Evolutionary conservation across 2,329 filamentous ascomycete genomes (phyloP).

Genomic region (Diaporthe sp.): DNA sequence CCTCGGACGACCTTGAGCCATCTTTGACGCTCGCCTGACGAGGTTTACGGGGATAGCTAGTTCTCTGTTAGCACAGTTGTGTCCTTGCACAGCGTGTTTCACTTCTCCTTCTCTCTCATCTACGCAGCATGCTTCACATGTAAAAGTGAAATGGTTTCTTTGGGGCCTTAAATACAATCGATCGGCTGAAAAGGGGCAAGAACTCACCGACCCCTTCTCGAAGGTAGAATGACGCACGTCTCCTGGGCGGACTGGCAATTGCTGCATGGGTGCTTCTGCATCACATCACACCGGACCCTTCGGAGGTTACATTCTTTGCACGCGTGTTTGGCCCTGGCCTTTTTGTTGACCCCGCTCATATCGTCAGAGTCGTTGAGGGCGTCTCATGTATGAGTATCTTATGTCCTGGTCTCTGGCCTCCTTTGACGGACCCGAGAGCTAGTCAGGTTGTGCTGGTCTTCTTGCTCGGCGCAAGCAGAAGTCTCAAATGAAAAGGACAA

Average conservation of each 20-base stretch:
- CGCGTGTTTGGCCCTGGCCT: slow-evolving; percentile 44
- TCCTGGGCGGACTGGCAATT: slow-evolving; percentile 41
- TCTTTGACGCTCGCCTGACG: slow-evolving; percentile 27
- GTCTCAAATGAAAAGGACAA: not conserved
- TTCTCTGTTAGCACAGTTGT: not conserved
- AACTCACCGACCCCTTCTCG: slow-evolving; percentile 38
- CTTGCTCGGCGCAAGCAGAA: not conserved
- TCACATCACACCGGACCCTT: slow-evolving; percentile 44
- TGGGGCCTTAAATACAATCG: not conserved
- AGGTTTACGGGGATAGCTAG: slow-evolving; percentile 42
- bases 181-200: not conserved
- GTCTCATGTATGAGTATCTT: not conserved
- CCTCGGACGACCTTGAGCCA: slow-evolving; percentile 18
- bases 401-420: not conserved
- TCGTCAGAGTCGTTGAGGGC: not conserved
- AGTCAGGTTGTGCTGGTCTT: not conserved
- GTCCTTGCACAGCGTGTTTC: not conserved
- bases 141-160: not conserved
- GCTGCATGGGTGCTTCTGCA: slow-evolving; percentile 42
- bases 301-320: slow-evolving; percentile 44
- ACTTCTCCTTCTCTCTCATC: not conserved
- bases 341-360: slow-evolving; percentile 38
- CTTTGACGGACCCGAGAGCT: not conserved
- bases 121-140: not conserved
- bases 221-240: slow-evolving; percentile 43